phyloP scores from a whole-genome alignment of 2,329 filamentous ascomycete genomes.

The Cladophialophora psammophila region DNA sequence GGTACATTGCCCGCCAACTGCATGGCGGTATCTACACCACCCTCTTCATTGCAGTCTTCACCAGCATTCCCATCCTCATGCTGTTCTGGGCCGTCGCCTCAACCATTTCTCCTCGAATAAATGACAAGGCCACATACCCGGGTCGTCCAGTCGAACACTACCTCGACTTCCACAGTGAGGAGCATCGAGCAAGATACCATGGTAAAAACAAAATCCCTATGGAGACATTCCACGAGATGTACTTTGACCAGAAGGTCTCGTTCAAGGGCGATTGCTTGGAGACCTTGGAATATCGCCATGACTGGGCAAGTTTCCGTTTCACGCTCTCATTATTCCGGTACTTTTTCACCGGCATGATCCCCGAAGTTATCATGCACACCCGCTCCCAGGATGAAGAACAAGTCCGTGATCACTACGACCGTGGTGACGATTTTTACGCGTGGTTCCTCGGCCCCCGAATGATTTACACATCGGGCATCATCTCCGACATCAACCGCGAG shows the following conservation, averaged over 20 bases:
- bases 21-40: slow-evolving; percentile 86
- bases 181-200: slow-evolving; percentile 56
- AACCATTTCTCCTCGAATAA: slow-evolving; percentile 82
- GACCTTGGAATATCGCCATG: slow-evolving; percentile 89
- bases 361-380: slow-evolving; percentile 91
- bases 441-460: slow-evolving; percentile 99
- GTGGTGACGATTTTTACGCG: slow-evolving; percentile 96
- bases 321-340: slow-evolving; percentile 84
- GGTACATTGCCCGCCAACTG: slow-evolving; percentile 81
- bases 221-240: slow-evolving; percentile 97
- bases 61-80: slow-evolving; percentile 78
- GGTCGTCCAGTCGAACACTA: slow-evolving; percentile 91
- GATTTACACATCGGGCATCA: slow-evolving; percentile 97
- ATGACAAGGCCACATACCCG: slow-evolving; percentile 87
- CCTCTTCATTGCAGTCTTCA: slow-evolving; percentile 83
- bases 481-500: slow-evolving; percentile 84
- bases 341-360: slow-evolving; percentile 86
- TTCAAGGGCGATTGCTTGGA: slow-evolving; percentile 95
- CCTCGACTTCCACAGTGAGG: slow-evolving; percentile 59
- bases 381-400: slow-evolving; percentile 96
- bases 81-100: slow-evolving; percentile 84
- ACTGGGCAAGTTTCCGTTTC: slow-evolving; percentile 96
- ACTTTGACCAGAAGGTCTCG: slow-evolving; percentile 92
- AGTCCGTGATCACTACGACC: slow-evolving; percentile 91
- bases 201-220: slow-evolving; percentile 68